A percentile compares a stretch with the other conserved stretches of the same genome.
Conservation (phyloP, 192 early-diverging fungal species). For the Podila epicladia region DNA sequence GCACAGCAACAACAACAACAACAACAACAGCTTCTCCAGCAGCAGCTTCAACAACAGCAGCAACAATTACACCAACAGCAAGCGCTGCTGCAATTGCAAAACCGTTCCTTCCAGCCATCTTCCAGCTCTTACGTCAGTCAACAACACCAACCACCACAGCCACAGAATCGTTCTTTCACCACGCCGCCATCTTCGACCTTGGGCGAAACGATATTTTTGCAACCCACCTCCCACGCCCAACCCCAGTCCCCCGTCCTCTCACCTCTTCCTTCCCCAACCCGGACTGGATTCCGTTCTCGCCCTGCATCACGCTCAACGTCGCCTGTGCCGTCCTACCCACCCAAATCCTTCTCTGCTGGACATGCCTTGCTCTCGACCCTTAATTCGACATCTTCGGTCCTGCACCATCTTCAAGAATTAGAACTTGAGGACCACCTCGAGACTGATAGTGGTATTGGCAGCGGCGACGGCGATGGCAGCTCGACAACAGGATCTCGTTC, state of each 20-base stretch:
- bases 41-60: constrained; percentile 38
- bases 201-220: background rate
- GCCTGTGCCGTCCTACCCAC: constrained; percentile 5
- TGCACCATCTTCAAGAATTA: constrained; percentile 4
- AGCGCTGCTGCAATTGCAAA: constrained; percentile 43
- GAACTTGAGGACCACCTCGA: constrained; percentile 14
- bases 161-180: constrained; percentile 19
- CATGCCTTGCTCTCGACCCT: constrained; percentile 4
- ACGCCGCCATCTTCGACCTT: background rate
- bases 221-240: background rate
- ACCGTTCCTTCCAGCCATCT: constrained; percentile 20
- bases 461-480: constrained; percentile 9
- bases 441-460: constrained; percentile 6
- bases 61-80: constrained; percentile 27
- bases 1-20: constrained; percentile 40
- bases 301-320: constrained; percentile 46
- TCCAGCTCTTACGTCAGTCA: background rate
- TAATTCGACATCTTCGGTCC: background rate
- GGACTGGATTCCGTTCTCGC: constrained; percentile 44
- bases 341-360: constrained; percentile 4
- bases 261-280: constrained; percentile 47
- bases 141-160: constrained; percentile 7
- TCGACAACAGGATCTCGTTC: background rate
- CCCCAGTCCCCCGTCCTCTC: constrained; percentile 29
- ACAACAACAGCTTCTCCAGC: constrained; percentile 25